Evolutionary conservation across 2,329 filamentous ascomycete genomes (phyloP), one percentile per base, ranked within the genome.

Genomic region (Hirsutella thompsonii): DNA sequence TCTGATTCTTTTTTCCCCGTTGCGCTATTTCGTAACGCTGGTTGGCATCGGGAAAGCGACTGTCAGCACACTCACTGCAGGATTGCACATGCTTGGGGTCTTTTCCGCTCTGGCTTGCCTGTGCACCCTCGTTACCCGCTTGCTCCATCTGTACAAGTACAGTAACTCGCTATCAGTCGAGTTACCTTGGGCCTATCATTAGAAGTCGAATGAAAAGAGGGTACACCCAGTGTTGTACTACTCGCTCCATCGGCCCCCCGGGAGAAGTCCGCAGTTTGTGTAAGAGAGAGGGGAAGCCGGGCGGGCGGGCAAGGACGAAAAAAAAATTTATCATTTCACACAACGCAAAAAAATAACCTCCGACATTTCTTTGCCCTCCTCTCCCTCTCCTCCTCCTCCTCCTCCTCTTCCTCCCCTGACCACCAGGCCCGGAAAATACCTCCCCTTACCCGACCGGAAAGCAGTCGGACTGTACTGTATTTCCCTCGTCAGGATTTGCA

Each of bases 291-390:
- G 36, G 36, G 36, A 37, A 37, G 36, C 13, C 19, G 21, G 21
- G 20, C 36, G 20, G 23, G 32, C 19, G 21, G 21, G 20, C 36
- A n/a, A n/a, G 32, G 14, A 33, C 16, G 19, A 8, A 38, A 13
- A 38, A 41, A 41, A 41, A 41, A 41, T 37, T 41, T 41, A 41
- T 34, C 36, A 41, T 21, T 37, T 37, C 36, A 37, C 36, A 37
- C 36, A 37, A 37, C 36, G 20, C 21, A 41, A 37, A 37, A 36
- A 37, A 33, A 35, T 35, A 37, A 20, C 35, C 28, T 28, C 26
- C 40, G 21, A 41, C 21, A 28, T 32, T 41, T 20, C 20, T 18
- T 26, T 14, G 32, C 36, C n/a, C 35, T 37, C 35, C 5, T 26
- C 18, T 29, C 26, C 35, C 28, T 16, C 32, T 33, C 33, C 33